phyloP scores from a whole-genome alignment of 2,329 filamentous ascomycete genomes.

The Exserohilum turcica region DNA sequence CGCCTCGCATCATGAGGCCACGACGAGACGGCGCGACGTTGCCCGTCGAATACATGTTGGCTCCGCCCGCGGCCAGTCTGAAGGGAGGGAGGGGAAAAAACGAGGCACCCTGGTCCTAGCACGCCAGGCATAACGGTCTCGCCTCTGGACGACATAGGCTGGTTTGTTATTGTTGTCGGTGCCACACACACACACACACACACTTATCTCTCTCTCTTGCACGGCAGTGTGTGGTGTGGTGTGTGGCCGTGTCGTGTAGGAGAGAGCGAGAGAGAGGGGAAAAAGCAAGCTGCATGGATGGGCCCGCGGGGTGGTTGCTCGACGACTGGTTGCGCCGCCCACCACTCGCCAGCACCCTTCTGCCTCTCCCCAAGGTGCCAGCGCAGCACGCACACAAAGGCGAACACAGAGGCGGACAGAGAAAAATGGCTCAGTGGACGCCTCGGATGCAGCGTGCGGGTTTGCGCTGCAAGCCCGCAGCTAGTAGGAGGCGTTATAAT shows the following conservation, averaged over 20 bases:
- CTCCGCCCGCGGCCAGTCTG: no score
- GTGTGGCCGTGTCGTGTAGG: no score
- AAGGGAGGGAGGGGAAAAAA: no score
- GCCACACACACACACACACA: no score
- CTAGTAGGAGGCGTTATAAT: constrained; percentile 20
- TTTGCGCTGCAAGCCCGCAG: constrained; percentile 20
- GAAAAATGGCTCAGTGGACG: constrained; percentile 12
- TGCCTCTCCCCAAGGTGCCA: constrained; percentile 25
- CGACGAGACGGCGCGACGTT: background rate
- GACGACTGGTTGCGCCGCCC: background rate
- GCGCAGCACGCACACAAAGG: constrained; percentile 26
- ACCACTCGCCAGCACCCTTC: background rate
- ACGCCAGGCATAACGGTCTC: background rate
- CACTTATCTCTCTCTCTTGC: no score
- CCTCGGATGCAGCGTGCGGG: constrained; percentile 22
- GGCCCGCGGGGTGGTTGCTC: background rate
- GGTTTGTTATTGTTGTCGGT: background rate
- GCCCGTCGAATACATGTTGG: no score
- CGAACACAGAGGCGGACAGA: constrained; percentile 22
- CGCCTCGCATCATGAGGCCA: constrained; percentile 4
- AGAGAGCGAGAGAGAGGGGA: background rate
- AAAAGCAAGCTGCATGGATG: constrained; percentile 4
- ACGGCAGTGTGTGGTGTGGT: no score
- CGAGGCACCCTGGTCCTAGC: no score
- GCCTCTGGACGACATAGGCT: no score